phyloP scores from a whole-genome alignment of 495 filamentous ascomycete species.

The Penicillium coffeae region DNA sequence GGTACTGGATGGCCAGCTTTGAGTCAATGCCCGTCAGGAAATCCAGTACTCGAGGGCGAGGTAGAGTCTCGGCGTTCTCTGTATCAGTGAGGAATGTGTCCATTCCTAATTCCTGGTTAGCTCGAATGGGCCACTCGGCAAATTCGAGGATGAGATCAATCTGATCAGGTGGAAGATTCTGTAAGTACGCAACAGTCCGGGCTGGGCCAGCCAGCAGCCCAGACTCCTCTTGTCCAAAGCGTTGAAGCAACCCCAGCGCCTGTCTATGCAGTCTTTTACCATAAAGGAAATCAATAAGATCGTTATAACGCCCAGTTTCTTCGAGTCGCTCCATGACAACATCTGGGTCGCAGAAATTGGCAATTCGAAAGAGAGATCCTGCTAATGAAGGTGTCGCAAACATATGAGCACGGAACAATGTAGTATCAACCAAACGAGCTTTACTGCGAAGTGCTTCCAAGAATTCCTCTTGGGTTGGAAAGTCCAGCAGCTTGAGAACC shows the following conservation, averaged over 20 bases:
- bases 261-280: constrained; percentile 91
- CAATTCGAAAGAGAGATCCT: constrained; percentile 87
- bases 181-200: constrained; percentile 83
- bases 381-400: constrained; percentile 79
- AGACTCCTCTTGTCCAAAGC: constrained; percentile 73
- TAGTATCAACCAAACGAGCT: constrained; percentile 84
- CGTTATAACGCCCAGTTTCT: constrained; percentile 83
- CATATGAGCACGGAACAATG: constrained; percentile 91
- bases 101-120: constrained; percentile 78
- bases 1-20: constrained; percentile 71
- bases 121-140: constrained; percentile 76
- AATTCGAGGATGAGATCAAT: constrained; percentile 92
- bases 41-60: constrained; percentile 66
- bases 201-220: constrained; percentile 58
- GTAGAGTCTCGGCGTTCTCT: constrained; percentile 88
- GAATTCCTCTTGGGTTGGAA: constrained; percentile 53
- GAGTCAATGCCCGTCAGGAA: constrained; percentile 69
- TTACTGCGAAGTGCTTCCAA: constrained; percentile 65
- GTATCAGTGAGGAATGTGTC: constrained; percentile 92
- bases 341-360: constrained; percentile 94
- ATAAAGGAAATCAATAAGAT: constrained; percentile 94
- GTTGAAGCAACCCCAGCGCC: constrained; percentile 75
- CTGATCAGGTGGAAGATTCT: constrained; percentile 78
- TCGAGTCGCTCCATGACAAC: constrained; percentile 92
- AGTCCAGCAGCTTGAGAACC: constrained; percentile 43